Base-by-base conservation (phyloP, 1,139 yeast species). In the Yamadazyma jaroonii region DNA sequence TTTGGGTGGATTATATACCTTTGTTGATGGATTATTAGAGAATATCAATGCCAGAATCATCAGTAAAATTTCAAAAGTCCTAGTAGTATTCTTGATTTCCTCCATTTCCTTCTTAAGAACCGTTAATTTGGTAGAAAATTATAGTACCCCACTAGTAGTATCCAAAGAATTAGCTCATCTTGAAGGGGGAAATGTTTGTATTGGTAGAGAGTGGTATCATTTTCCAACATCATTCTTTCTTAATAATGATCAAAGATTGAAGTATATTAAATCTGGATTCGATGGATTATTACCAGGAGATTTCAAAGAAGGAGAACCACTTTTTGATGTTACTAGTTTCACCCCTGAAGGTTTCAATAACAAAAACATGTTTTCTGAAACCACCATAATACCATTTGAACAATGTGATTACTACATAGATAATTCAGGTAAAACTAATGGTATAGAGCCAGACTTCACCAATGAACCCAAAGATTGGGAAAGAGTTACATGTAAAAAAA, bases 171-270 rank as follows among this genome's bases (percentile, higher is more conserved):
- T 33, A 15, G 27, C n/a, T 17, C 3, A 13, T 17, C n/a, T 11
- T 60, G 15, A 31, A 30, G 65, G 67, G 3, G n/a, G 12, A n/a
- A 82, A 79, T 47, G 82, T 90, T 0, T 92, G 97, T 57, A 72
- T 86, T 15, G 97, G 96, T 2, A 76, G 96, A 43, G 97, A 92
- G 62, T 90, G 97, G 97, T 88, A 88, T 53, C 86, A 92, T 53
- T 90, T 68, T 61, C 97, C 97, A 9, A 81, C 85, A 1, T 89
- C 97, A 0, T 84, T 89, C 56, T 86, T 89, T 54, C 63, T 90
- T 17, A 83, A 85, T 2, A 63, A 67, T 14, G 69, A 74, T 25
- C 63, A 74, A 42, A 66, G 96, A 44, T 61, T 88, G 21, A 67
- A 67, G 48, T 90, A 87, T 57, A 79, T 86, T 7, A 67, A 70